Conservation (phyloP, 2,329 filamentous ascomycete genomes). For the Verticillium albo-atrum region DNA sequence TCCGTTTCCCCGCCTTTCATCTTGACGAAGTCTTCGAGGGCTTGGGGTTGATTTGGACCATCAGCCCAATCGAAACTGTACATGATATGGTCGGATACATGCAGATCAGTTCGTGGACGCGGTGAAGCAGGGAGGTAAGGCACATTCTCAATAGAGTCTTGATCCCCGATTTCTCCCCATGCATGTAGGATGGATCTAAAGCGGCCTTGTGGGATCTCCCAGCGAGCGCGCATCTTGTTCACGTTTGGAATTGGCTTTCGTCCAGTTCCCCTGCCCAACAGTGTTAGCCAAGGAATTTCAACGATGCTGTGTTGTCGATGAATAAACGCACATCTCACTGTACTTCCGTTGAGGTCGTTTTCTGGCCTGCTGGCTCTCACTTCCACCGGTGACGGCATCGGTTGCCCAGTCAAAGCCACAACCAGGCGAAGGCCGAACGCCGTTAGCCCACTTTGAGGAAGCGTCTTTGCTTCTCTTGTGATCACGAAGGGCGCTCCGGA, state of each 20-base stretch:
- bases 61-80: neutral
- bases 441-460: neutral
- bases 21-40: neutral
- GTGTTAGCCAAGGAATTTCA: neutral
- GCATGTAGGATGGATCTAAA: neutral
- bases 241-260: neutral
- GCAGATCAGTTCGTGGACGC: neutral
- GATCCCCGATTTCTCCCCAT: neutral
- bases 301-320: neutral
- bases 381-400: neutral
- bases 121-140: neutral
- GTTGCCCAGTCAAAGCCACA: neutral
- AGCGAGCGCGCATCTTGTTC: neutral
- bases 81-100: neutral
- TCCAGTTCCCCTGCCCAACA: neutral
- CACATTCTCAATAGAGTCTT: neutral
- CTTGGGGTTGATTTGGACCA: neutral
- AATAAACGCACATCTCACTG: neutral
- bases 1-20: no score
- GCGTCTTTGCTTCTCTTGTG: neutral
- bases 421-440: neutral
- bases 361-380: neutral
- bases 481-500: neutral
- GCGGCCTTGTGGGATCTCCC: neutral
- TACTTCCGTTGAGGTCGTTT: neutral